phyloP scores from a whole-genome alignment of 2,329 filamentous ascomycete genomes.

The Paraphoma chrysanthemicola region DNA sequence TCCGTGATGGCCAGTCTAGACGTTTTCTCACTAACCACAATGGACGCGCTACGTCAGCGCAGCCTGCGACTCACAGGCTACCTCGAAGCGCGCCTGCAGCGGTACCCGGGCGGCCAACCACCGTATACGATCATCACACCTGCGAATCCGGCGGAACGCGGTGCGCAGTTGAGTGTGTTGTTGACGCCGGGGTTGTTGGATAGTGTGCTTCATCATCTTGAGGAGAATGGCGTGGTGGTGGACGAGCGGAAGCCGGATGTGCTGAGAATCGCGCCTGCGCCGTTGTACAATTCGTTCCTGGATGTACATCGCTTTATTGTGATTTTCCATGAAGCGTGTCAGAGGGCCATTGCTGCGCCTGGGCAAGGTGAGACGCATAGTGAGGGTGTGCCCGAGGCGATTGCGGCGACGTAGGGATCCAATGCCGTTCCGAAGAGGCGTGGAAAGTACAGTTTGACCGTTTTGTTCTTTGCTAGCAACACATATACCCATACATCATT shows the following conservation, averaged over 20 bases:
- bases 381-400: conserved; percentile 7
- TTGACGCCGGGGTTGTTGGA: conserved; percentile 74
- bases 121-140: conserved; percentile 72
- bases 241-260: conserved; percentile 89
- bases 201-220: conserved; percentile 67
- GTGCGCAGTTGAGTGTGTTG: conserved; percentile 79
- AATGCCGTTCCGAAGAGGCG: background rate
- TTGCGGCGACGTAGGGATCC: conserved; percentile 15
- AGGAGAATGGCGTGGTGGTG: conserved; percentile 74
- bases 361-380: conserved; percentile 1
- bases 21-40: conserved; percentile 75
- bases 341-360: conserved; percentile 37
- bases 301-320: conserved; percentile 64
- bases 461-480: conserved; percentile 9
- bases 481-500: conserved; percentile 18
- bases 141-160: conserved; percentile 69
- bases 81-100: conserved; percentile 62
- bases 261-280: conserved; percentile 81
- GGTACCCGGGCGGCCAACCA: conserved; percentile 22
- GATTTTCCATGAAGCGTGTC: conserved; percentile 60
- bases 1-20: conserved; percentile 75
- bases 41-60: conserved; percentile 73
- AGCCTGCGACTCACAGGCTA: conserved; percentile 78
- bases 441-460: background rate
- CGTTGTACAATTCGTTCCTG: conserved; percentile 80